Percentiles rank a stretch among this genome's conserved stretches.
These are phyloP conservation scores for Leccinum ochraceum DNA, from an alignment of 768 basidiomycete species.

Conservation along the genomic window DNA sequence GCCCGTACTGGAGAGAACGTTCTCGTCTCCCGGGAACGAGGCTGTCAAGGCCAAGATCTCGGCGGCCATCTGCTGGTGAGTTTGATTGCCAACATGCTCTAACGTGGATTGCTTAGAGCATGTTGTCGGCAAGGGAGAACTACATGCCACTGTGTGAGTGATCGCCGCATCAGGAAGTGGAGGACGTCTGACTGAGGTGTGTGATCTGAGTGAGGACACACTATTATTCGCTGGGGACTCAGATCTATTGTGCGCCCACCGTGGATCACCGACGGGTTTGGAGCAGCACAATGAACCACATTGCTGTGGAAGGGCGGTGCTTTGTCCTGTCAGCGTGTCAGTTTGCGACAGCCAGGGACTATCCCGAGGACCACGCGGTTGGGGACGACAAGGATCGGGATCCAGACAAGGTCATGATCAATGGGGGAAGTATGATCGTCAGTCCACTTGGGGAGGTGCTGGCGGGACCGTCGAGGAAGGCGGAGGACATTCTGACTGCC, in stretches of 20 bases:
- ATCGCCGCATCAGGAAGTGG: background rate
- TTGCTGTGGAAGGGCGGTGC: constrained; percentile 68
- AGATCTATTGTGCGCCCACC: constrained; percentile 67
- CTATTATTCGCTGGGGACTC: constrained; percentile 59
- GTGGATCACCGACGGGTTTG: constrained; percentile 60
- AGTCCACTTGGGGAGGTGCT: constrained; percentile 57
- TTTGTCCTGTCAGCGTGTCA: constrained; percentile 68
- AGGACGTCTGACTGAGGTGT: constrained; percentile 1
- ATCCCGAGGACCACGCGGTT: constrained; percentile 48
- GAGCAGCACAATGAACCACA: constrained; percentile 59
- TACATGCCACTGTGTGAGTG: constrained; percentile 63
- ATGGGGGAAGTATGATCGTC: constrained; percentile 62
- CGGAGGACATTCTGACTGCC: constrained; percentile 56
- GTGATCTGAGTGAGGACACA: constrained; percentile 49
- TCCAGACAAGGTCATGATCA: constrained; percentile 56
- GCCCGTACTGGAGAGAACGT: constrained; percentile 46
- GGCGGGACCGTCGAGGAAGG: constrained; percentile 55
- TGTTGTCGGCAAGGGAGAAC: constrained; percentile 55
- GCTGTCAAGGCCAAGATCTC: constrained; percentile 47
- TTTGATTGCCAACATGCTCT: background rate
- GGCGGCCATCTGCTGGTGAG: constrained; percentile 61
- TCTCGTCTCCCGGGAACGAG: constrained; percentile 28
- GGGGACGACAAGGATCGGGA: constrained; percentile 37
- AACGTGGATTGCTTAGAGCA: background rate
- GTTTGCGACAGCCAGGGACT: constrained; percentile 55